Evolutionary conservation across 495 filamentous ascomycete genomes (phyloP), one percentile per base, ranked within the genome.

Genomic region (Amorphotheca resinae): DNA sequence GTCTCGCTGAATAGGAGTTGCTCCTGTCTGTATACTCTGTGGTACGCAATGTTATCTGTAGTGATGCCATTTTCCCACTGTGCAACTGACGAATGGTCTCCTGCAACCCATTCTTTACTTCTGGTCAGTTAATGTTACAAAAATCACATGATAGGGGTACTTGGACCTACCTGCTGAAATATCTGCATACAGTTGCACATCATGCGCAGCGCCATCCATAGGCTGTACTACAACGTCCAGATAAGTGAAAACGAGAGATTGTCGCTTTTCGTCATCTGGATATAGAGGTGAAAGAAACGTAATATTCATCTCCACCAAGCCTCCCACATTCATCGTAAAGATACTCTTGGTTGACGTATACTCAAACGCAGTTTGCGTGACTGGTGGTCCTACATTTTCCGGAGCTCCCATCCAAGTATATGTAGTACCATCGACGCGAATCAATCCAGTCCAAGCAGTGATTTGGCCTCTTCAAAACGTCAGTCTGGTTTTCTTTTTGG

Each of bases 241-340:
- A 60, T 96, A 96, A n/a, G 83, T 82, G 22, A 86, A 87, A 21
- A 87, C 82, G 31, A 93, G 74, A 28, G 85, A 84, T 63, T 96
- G 89, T 40, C 87, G 74, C 47, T 80, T 69, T 45, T 87, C 78
- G 50, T 91, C 93, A n/a, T 79, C 78, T 1, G 87, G 82, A 17
- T 85, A 94, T 30, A 96, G 82, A 0, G 89, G 89, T 2, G 86
- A 87, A 23, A 93, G 66, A 57, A 95, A 95, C 0, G 83, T 84
- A 21, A 93, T 67, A 1, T 73, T 78, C 59, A 96, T 65, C 48
- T 80, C 70, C 34, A 82, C 65, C 33, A 73, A 66, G 1, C 72
- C 64, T n/a, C 59, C 75, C 16, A 94, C 76, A 17, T 67, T 67
- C 62, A 93, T 89, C 26, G 77, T 82, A 49, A 96, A 79, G 41